These are phyloP conservation scores for Hanseniaspora meyeri DNA, from an alignment of 805 yeast genomes.

Conservation along the genomic window DNA sequence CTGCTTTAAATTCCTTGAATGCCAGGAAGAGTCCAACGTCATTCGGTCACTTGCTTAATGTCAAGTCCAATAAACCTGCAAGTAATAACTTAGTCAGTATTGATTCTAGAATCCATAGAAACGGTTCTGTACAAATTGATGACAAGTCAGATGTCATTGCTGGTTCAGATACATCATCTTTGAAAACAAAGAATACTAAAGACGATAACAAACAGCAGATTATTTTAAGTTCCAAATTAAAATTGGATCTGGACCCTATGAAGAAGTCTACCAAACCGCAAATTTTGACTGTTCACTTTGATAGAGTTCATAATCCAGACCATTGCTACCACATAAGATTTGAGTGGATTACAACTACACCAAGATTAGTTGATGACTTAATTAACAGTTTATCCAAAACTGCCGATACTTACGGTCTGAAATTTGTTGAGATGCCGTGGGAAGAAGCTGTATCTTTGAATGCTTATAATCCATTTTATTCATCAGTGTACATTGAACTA, in stretches of 20 bases:
- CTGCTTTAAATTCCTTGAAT: background rate
- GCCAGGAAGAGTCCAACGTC: slow-evolving; percentile 3
- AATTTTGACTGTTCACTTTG: slow-evolving; percentile 71
- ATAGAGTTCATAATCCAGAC: slow-evolving; percentile 83
- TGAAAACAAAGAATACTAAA: background rate
- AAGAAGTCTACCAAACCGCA: slow-evolving; percentile 67
- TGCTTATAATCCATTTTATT: slow-evolving; percentile 70
- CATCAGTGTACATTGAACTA: slow-evolving; percentile 57
- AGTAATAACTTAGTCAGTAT: background rate
- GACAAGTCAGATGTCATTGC: slow-evolving; percentile 12
- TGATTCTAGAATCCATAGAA: background rate
- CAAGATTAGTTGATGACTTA: slow-evolving; percentile 70
- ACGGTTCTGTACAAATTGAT: slow-evolving; percentile 1
- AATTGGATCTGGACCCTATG: slow-evolving; percentile 64
- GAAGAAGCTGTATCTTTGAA: slow-evolving; percentile 71
- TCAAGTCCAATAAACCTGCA: background rate
- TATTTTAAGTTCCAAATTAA: slow-evolving; percentile 52
- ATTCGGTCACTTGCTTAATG: slow-evolving; percentile 6
- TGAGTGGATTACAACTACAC: slow-evolving; percentile 88
- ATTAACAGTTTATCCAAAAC: slow-evolving; percentile 65
- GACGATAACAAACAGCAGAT: slow-evolving; percentile 28
- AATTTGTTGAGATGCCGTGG: slow-evolving; percentile 82
- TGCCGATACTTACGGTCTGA: slow-evolving; percentile 75
- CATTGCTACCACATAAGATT: slow-evolving; percentile 84
- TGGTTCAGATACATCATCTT: background rate